phyloP scores from a whole-genome alignment of 345 rosid genomes.

The Pelargonium nanum region DNA sequence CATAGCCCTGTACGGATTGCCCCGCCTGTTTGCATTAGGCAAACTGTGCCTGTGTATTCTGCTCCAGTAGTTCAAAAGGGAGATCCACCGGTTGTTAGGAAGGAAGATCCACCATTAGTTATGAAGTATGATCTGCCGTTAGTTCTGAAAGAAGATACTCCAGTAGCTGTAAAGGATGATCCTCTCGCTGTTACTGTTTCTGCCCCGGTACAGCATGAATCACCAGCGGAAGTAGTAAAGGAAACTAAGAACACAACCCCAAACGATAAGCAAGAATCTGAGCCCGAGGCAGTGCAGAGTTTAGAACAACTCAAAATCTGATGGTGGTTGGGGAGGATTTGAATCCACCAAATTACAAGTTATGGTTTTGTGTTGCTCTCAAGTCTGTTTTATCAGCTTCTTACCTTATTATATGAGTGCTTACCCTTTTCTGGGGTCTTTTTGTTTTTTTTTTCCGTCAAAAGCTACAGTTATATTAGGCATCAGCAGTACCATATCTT shows the following conservation, averaged over 20 bases:
- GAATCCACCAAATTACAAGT: neutral
- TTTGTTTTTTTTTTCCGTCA: constrained; percentile 5
- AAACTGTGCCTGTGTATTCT: constrained; percentile 57
- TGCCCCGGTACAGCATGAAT: constrained; percentile 10
- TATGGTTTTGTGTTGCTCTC: too few relatives aligned
- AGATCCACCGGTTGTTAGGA: constrained; percentile 15
- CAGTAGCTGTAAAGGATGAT: neutral
- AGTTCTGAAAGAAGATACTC: constrained; percentile 13
- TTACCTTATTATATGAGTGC: constrained; percentile 21
- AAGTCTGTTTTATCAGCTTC: constrained; percentile 22
- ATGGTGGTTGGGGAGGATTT: neutral
- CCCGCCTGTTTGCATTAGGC: constrained; percentile 68
- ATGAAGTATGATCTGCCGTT: constrained; percentile 24
- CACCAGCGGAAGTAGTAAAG: constrained; percentile 10
- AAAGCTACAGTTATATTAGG: constrained; percentile 29
- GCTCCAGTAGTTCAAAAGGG: constrained; percentile 39
- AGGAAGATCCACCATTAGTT: constrained; percentile 17
- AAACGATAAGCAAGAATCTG: constrained; percentile 23
- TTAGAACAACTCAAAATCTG: constrained; percentile 55
- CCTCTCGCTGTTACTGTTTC: neutral
- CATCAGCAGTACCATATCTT: constrained; percentile 7
- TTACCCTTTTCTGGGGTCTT: too few relatives aligned
- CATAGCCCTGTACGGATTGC: constrained; percentile 38
- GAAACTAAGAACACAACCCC: constrained; percentile 20
- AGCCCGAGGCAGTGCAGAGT: constrained; percentile 24